A percentile compares a stretch with the other conserved stretches of the same genome.
phyloP scores from a whole-genome alignment of 768 basidiomycete genomes.

The Panaeolus papilionaceus region DNA sequence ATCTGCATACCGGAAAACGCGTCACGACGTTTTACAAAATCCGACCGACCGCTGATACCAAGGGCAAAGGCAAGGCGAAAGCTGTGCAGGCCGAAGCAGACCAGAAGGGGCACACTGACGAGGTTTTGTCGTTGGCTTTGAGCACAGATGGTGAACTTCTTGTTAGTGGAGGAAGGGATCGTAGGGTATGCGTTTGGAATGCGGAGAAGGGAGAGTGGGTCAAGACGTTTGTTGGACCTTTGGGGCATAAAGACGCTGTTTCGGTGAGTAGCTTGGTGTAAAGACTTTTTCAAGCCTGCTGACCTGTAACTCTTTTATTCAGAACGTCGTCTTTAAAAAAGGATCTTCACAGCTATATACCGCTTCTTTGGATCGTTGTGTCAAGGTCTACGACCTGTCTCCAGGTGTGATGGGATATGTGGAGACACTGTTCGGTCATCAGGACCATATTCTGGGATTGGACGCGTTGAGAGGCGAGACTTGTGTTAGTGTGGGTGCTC shows the following conservation, averaged over 20 bases:
- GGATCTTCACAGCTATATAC: conserved; percentile 77
- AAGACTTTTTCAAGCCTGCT: conserved; percentile 11
- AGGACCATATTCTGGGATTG: conserved; percentile 81
- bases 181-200: conserved; percentile 87
- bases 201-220: conserved; percentile 77
- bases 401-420: conserved; percentile 87
- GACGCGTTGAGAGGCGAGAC: conserved; percentile 86
- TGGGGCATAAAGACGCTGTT: conserved; percentile 59
- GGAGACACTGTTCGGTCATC: conserved; percentile 97
- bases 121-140: conserved; percentile 83
- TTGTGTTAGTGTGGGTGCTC: conserved; percentile 85
- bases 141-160: conserved; percentile 87
- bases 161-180: conserved; percentile 88
- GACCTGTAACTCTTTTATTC: conserved; percentile 16
- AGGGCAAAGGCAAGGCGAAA: conserved; percentile 66
- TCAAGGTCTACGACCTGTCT: conserved; percentile 83
- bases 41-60: conserved; percentile 47
- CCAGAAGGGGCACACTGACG: conserved; percentile 82
- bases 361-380: conserved; percentile 83
- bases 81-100: conserved; percentile 41
- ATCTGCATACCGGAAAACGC: conserved; percentile 69
- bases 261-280: conserved; percentile 34
- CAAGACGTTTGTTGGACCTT: conserved; percentile 80
- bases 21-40: conserved; percentile 66
- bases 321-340: conserved; percentile 81